phyloP scores from a whole-genome alignment of 441 rosid species.

The Pelargonium citronellum region DNA sequence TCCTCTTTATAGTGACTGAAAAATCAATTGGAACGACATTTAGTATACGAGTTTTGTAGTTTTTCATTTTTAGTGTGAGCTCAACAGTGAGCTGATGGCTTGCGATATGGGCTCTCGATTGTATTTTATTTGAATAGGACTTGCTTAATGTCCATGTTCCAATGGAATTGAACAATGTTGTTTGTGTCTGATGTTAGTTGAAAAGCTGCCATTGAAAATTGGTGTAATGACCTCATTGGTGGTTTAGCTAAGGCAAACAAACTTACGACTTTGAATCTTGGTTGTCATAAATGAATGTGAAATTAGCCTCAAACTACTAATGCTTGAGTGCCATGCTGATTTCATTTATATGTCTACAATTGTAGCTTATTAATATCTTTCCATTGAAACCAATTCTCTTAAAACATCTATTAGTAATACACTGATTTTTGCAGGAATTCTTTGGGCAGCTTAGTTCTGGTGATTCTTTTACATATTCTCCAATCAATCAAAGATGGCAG shows the following conservation, averaged over 20 bases:
- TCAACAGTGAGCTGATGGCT: neutral
- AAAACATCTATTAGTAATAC: no score
- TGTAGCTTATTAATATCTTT: no score
- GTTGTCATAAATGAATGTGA: no score
- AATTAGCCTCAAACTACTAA: no score
- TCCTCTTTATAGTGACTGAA: no score
- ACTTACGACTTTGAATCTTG: no score
- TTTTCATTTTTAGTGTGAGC: neutral
- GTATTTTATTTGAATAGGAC: neutral
- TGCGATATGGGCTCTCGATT: neutral
- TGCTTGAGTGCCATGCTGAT: no score
- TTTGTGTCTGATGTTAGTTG: neutral
- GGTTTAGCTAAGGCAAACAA: no score
- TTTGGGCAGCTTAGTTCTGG: neutral
- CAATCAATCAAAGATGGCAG: constrained; percentile 21
- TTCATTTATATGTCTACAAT: no score
- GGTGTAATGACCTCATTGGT: no score
- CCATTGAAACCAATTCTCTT: neutral
- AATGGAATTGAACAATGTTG: neutral
- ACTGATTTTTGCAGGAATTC: neutral
- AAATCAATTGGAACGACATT: neutral
- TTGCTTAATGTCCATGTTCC: neutral
- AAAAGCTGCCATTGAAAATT: neutral
- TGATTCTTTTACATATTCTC: neutral
- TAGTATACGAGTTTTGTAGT: no score